phyloP scores from a whole-genome alignment of 139 green algal genomes.

The Medakamo hakoo region DNA sequence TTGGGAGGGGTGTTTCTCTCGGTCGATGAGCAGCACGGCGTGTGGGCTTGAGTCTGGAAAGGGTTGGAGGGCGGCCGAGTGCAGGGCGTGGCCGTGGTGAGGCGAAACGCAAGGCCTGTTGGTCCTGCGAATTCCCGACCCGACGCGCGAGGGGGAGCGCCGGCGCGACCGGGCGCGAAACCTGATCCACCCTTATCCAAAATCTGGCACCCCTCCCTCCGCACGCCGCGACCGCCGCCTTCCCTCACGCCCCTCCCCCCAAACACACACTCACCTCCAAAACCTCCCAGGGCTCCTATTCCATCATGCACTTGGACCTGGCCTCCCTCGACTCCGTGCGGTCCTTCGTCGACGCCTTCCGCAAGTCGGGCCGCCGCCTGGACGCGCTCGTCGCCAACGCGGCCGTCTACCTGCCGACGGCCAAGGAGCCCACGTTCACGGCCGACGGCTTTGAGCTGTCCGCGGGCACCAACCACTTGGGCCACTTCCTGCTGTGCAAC shows the following conservation, averaged over 20 bases:
- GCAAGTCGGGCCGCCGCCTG: constrained; percentile 34
- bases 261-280: no score
- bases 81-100: no score
- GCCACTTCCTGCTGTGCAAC: constrained; percentile 82
- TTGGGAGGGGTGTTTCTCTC: not conserved
- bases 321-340: constrained; percentile 58
- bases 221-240: no score
- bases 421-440: constrained; percentile 70
- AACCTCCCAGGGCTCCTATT: constrained; percentile 46
- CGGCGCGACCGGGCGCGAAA: no score
- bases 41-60: no score
- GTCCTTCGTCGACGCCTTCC: constrained; percentile 64
- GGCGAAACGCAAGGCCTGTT: no score
- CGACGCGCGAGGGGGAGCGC: no score
- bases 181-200: constrained; percentile 7
- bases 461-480: constrained; percentile 76
- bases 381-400: constrained; percentile 84
- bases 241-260: no score
- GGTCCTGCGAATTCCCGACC: no score
- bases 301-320: constrained; percentile 70
- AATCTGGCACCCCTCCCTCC: constrained; percentile 19
- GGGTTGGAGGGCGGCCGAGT: no score
- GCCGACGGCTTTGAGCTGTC: constrained; percentile 76
- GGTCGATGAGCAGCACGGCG: no score
- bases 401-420: constrained; percentile 77